Base-by-base conservation (phyloP, 306 rosid genomes). In the Trifolium pratense region DNA sequence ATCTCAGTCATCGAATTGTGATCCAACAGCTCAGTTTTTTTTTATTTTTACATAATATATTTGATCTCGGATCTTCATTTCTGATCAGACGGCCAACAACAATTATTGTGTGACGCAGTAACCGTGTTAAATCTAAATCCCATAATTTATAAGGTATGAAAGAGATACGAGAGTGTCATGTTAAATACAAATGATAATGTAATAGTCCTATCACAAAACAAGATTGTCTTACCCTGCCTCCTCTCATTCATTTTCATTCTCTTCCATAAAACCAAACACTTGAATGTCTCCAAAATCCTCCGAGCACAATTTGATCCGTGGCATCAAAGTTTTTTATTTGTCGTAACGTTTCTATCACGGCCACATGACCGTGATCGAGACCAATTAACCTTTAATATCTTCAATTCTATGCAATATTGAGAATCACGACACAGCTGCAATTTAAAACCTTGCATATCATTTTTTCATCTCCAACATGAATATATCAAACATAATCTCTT, bases 401-500 rank as follows among this genome's bases (percentile, higher is more conserved):
- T 7, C 53, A 18, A 15, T 5, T 48, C 53, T n/a, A n/a, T 1
- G 7, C 56, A 49, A 6, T 49, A n/a, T 51, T 0, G 5, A 18
- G 5, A 53, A 53, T 53, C 4, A 12, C 6, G 13, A 17, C 5
- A 14, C 58, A 52, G 18, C 26, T 9, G 5, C 2, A 18, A 16
- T 51, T 51, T 51, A 17, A 51, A 51, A 51, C 25, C 25, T 0
- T 16, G 11, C 6, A 18, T 17, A 9, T 18, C 0, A 53, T 18
- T 53, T 53, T 53, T 57, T 20, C 49, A 48, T 17, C 40, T 71
- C 34, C 73, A 69, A 66, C 77, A 94, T 94, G 97, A 94, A 97
- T 9, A 45, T 76, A n/a, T 45, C 80, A 81, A 92, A 89, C 76
- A 73, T 86, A 1, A 79, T 90, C 14, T 87, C 99, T 25, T 95